A percentile compares a stretch with the other conserved stretches of the same genome.
phyloP scores from a whole-genome alignment of 805 yeast genomes.

The Sugiyamaella valdiviana region DNA sequence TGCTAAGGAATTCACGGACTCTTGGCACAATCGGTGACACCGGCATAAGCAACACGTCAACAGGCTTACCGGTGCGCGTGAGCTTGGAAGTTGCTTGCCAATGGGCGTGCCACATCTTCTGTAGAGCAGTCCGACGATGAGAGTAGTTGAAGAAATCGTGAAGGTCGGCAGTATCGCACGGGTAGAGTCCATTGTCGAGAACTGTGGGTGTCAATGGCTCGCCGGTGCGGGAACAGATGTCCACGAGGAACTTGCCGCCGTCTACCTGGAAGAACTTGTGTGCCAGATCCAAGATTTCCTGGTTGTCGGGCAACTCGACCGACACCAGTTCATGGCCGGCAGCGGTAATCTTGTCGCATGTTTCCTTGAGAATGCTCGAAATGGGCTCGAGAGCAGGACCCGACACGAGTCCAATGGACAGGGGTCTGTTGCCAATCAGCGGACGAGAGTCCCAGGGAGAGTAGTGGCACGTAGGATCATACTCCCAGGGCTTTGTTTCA shows the following conservation, averaged over 20 bases:
- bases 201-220: conserved; percentile 48
- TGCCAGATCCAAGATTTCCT: conserved; percentile 25
- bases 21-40: conserved; percentile 39
- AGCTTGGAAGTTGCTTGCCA: conserved; percentile 36
- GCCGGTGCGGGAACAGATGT: conserved; percentile 52
- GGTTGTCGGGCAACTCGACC: conserved; percentile 22
- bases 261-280: conserved; percentile 39
- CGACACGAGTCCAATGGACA: conserved; percentile 32
- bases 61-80: conserved; percentile 37
- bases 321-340: conserved; percentile 21
- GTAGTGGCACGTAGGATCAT: conserved; percentile 18
- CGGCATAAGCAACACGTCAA: conserved; percentile 43
- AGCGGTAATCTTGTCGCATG: conserved; percentile 24
- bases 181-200: conserved; percentile 21
- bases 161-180: conserved; percentile 19
- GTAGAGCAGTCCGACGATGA: conserved; percentile 21
- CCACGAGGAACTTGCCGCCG: conserved; percentile 56
- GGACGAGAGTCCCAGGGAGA: conserved; percentile 24
- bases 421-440: conserved; percentile 41
- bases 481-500: conserved; percentile 19
- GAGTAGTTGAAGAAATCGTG: conserved; percentile 7
- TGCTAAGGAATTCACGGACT: conserved; percentile 5
- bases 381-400: conserved; percentile 29
- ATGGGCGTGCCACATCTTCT: conserved; percentile 36
- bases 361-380: conserved; percentile 38